A percentile compares a stretch with the other conserved stretches of the same genome.
Evolutionary conservation across 2,329 filamentous ascomycete genomes (phyloP).

Genomic region (Penicillium occitanis): DNA sequence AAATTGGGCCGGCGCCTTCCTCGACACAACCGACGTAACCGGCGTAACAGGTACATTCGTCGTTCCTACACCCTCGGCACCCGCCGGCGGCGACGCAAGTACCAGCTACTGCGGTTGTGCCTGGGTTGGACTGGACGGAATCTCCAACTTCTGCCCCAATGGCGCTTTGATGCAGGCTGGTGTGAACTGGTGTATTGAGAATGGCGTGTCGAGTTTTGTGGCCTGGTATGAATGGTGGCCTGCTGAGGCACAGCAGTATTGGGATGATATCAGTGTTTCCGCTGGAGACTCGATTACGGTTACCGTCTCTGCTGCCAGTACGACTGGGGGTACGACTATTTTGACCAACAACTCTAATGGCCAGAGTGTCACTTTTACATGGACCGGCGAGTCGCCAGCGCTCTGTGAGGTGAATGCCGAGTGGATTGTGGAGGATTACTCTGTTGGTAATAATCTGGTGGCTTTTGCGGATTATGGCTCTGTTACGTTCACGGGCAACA

Average conservation of each 20-base stretch:
- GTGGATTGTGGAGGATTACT: slow-evolving; percentile 20
- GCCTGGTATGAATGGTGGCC: slow-evolving; percentile 20
- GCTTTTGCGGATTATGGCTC: slow-evolving; percentile 18
- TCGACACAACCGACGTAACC: neutral
- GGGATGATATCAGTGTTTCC: slow-evolving; percentile 6
- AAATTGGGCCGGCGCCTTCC: slow-evolving; percentile 18
- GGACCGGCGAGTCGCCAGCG: neutral
- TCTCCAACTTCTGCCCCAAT: slow-evolving; percentile 12
- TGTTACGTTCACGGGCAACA: slow-evolving; percentile 14
- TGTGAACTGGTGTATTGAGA: slow-evolving; percentile 17
- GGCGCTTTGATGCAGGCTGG: slow-evolving; percentile 18
- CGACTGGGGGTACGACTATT: neutral
- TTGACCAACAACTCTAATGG: slow-evolving; percentile 10
- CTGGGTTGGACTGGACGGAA: slow-evolving; percentile 57
- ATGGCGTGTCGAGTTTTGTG: neutral
- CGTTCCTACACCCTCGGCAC: neutral
- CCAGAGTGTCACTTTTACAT: slow-evolving; percentile 1
- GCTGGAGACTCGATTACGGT: slow-evolving; percentile 18
- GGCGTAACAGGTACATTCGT: slow-evolving; percentile 8
- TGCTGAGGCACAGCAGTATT: slow-evolving; percentile 8
- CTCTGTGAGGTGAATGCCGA: slow-evolving; percentile 17
- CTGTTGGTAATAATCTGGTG: slow-evolving; percentile 9
- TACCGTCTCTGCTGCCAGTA: slow-evolving; percentile 8
- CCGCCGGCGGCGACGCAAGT: slow-evolving; percentile 9
- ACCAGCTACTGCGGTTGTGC: slow-evolving; percentile 60